These are phyloP conservation scores for Lanmaoa pseudosensibilis DNA, from an alignment of 768 basidiomycete genomes.

Conservation along the genomic window DNA sequence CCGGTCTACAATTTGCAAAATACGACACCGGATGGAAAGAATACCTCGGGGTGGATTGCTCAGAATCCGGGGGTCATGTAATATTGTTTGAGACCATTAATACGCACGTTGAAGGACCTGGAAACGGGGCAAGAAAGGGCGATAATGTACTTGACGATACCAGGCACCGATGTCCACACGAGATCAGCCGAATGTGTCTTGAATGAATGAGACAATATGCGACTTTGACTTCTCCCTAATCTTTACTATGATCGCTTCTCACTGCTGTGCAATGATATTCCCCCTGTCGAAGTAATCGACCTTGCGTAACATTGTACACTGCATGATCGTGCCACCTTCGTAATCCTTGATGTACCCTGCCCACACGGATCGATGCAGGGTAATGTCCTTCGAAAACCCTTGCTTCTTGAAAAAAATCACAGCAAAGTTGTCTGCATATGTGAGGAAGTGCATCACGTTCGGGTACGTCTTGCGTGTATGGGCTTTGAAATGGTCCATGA, in stretches of 20 bases:
- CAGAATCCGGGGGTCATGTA: too few relatives aligned
- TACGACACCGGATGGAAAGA: too few relatives aligned
- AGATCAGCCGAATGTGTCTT: too few relatives aligned
- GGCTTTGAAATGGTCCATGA: slow-evolving; percentile 98
- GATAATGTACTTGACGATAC: too few relatives aligned
- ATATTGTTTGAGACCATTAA: too few relatives aligned
- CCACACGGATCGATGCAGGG: slow-evolving; percentile 88
- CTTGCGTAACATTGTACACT: slow-evolving; percentile 92
- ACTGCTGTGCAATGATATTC: slow-evolving; percentile 73
- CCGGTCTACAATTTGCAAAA: too few relatives aligned
- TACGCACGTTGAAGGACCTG: too few relatives aligned
- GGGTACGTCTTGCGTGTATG: slow-evolving; percentile 84
- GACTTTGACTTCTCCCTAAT: slow-evolving; percentile 84
- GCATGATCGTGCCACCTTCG: slow-evolving; percentile 99
- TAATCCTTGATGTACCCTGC: slow-evolving; percentile 99
- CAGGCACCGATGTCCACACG: too few relatives aligned
- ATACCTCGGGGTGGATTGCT: too few relatives aligned
- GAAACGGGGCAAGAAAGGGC: too few relatives aligned
- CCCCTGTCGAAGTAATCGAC: slow-evolving; percentile 86
- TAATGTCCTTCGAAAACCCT: slow-evolving; percentile 97
- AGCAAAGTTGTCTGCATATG: slow-evolving; percentile 98
- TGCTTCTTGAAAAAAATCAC: slow-evolving; percentile 99
- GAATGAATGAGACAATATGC: too few relatives aligned
- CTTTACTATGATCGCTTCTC: slow-evolving; percentile 85
- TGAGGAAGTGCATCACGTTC: slow-evolving; percentile 90